Percentiles rank a stretch among this genome's conserved stretches.
Conservation (phyloP, 495 filamentous ascomycete genomes). For the Aspergillus olivimuriae region DNA sequence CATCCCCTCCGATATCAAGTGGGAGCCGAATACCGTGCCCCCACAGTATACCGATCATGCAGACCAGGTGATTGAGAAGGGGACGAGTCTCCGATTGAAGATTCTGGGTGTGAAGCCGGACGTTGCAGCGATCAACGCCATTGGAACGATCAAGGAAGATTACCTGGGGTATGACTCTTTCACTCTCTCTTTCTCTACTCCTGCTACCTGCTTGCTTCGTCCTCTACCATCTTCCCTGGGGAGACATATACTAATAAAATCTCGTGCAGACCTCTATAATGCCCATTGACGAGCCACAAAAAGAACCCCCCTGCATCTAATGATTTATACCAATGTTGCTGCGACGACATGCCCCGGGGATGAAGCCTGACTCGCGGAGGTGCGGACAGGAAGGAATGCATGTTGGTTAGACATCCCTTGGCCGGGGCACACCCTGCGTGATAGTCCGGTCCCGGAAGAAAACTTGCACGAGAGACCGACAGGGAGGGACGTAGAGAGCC, state of each 20-base stretch:
- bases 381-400: no score
- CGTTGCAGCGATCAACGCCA: conserved; percentile 89
- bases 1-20: conserved; percentile 88
- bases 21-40: conserved; percentile 82
- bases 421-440: no score
- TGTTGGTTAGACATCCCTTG: no score
- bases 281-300: conserved; percentile 1
- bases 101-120: conserved; percentile 88
- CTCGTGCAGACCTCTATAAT: conserved; percentile 31
- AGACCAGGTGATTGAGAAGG: conserved; percentile 89
- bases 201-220: no score
- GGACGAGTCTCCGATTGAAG: conserved; percentile 87
- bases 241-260: no score
- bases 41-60: conserved; percentile 80
- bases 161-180: conserved; percentile 42
- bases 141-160: conserved; percentile 93
- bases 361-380: no score
- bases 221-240: no score
- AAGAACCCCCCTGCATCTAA: conserved; percentile 1
- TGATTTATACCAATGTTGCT: conserved; percentile 8
- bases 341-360: not conserved
- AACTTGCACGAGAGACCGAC: no score
- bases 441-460: no score
- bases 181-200: not conserved
- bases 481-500: no score